These are phyloP conservation scores for Hanseniaspora thailandica DNA, from an alignment of 805 yeast species.

Conservation along the genomic window DNA sequence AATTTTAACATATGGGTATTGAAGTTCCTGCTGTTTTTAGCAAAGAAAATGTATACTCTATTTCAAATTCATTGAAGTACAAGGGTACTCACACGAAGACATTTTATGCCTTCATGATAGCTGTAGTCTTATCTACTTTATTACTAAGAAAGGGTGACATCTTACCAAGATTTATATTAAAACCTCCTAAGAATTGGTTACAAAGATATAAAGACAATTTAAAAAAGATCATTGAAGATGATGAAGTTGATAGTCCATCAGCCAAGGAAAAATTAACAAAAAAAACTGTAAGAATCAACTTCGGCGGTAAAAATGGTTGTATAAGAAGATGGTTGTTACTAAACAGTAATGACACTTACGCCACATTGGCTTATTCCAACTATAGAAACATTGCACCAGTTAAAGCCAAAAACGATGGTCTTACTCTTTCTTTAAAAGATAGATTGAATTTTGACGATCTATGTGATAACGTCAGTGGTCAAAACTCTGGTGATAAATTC, in stretches of 20 bases:
- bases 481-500: conserved; percentile 6
- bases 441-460: conserved; percentile 7
- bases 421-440: conserved; percentile 1
- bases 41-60: background rate
- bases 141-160: background rate
- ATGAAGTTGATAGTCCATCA: background rate
- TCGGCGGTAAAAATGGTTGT: conserved; percentile 14
- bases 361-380: conserved; percentile 11
- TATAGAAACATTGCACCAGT: background rate
- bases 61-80: background rate
- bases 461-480: conserved; percentile 1
- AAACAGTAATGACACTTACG: conserved; percentile 8
- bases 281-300: conserved; percentile 13
- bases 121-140: background rate
- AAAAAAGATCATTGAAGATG: conserved; percentile 1
- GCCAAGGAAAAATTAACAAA: background rate
- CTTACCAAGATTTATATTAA: conserved; percentile 1
- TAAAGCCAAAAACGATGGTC: conserved; percentile 3
- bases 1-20: background rate
- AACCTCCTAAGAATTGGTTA: conserved; percentile 14
- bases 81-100: background rate
- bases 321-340: conserved; percentile 15
- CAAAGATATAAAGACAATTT: conserved; percentile 10
- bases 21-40: background rate
- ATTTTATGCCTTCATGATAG: background rate